Conservation (phyloP, 179 eudicot species). For the Spinacia oleracea region DNA sequence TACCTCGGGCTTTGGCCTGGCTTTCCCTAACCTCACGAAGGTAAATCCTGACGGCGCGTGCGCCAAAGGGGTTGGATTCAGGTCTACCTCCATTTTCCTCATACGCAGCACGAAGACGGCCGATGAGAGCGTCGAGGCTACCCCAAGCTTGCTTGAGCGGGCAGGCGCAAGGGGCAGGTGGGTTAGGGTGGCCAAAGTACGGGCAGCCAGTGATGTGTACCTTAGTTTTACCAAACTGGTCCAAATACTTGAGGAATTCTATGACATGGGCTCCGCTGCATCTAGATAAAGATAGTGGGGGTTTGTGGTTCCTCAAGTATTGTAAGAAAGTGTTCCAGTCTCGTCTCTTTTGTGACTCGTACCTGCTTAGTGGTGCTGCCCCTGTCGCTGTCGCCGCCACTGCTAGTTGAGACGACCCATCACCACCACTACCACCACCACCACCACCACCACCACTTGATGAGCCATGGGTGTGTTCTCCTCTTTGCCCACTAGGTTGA, state of each 20-base stretch:
- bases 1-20: conserved; percentile 74
- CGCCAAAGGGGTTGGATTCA: conserved; percentile 76
- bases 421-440: not conserved
- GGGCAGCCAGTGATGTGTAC: conserved; percentile 69
- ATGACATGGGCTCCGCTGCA: conserved; percentile 91
- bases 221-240: conserved; percentile 82
- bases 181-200: conserved; percentile 66
- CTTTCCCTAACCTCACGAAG: conserved; percentile 62
- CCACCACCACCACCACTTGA: conserved; percentile 5
- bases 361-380: conserved; percentile 49
- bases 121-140: conserved; percentile 72
- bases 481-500: not conserved
- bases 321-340: conserved; percentile 86
- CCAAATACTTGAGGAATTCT: conserved; percentile 71
- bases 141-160: conserved; percentile 82
- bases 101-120: conserved; percentile 67
- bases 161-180: conserved; percentile 76
- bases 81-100: conserved; percentile 75
- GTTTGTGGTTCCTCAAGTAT: conserved; percentile 75
- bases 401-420: not conserved
- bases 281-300: conserved; percentile 58
- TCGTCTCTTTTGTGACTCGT: conserved; percentile 82
- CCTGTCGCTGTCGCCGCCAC: conserved; percentile 13
- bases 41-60: conserved; percentile 65
- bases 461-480: conserved; percentile 3